Conservation (phyloP, 2,329 filamentous ascomycete genomes). For the Rosellinia necatrix region DNA sequence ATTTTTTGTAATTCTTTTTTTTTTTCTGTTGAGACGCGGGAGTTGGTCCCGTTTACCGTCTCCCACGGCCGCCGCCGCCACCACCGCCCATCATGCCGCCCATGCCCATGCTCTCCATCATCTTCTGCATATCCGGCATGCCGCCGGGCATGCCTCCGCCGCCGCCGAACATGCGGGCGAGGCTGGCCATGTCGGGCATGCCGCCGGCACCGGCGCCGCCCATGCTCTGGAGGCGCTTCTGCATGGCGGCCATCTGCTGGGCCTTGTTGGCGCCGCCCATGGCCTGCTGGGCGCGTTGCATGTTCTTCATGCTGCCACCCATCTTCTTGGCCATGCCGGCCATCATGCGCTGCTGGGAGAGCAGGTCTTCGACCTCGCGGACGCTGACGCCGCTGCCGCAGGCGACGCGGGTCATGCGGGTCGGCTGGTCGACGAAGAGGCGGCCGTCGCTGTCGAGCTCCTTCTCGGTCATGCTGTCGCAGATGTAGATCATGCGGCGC, state of each 20-base stretch:
- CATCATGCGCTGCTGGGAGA: slow-evolving; percentile 99
- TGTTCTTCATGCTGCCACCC: slow-evolving; percentile 96
- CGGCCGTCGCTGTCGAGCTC: slow-evolving; percentile 96
- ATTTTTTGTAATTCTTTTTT: neutral
- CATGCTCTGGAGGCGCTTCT: slow-evolving; percentile 93
- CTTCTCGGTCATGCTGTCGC: slow-evolving; percentile 96
- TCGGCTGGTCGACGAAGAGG: slow-evolving; percentile 89
- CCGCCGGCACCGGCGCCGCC: slow-evolving; percentile 70
- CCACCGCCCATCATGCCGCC: slow-evolving; percentile 57
- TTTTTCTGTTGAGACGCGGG: neutral
- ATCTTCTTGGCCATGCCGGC: slow-evolving; percentile 99
- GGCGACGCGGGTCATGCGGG: slow-evolving; percentile 89
- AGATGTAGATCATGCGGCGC: slow-evolving; percentile 98
- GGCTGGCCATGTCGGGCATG: slow-evolving; percentile 81
- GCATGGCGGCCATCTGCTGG: slow-evolving; percentile 95
- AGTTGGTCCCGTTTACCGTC: slow-evolving; percentile 27
- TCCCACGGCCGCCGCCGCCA: slow-evolving; percentile 42
- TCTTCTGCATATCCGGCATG: slow-evolving; percentile 78
- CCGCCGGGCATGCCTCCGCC: slow-evolving; percentile 72
- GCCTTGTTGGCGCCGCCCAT: slow-evolving; percentile 91
- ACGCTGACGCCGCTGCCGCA: slow-evolving; percentile 89
- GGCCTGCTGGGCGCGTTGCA: slow-evolving; percentile 89
- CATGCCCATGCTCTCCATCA: slow-evolving; percentile 76
- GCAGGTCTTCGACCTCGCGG: slow-evolving; percentile 88
- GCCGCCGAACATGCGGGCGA: slow-evolving; percentile 91